A percentile compares a stretch with the other conserved stretches of the same genome.
Evolutionary conservation across 2,329 filamentous ascomycete species (phyloP).

Genomic region (Ascocoryne sarcoides): DNA sequence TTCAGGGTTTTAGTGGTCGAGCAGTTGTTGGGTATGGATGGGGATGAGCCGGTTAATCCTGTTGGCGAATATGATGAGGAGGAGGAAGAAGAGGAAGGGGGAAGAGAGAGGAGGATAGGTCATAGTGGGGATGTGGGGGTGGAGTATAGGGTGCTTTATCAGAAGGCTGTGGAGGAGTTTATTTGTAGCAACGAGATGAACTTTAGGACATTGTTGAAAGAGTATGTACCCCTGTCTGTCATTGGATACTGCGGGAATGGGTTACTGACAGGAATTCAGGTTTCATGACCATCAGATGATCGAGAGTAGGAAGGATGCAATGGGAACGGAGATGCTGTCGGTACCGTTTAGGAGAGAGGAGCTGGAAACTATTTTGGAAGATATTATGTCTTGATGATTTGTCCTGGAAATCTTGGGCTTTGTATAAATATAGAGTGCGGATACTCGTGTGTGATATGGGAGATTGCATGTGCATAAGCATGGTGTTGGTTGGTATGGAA

Average conservation of each 20-base stretch:
- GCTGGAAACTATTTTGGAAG: constrained; percentile 80
- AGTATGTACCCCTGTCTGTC: constrained; percentile 44
- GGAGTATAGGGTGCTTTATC: constrained; percentile 85
- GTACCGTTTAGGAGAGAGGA: constrained; percentile 84
- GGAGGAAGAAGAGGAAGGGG: constrained; percentile 33
- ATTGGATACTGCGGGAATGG: not conserved
- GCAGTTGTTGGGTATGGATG: constrained; percentile 63
- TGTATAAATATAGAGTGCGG: too few species aligned
- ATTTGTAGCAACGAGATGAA: constrained; percentile 95
- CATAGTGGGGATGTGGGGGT: constrained; percentile 42
- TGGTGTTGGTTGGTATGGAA: too few species aligned
- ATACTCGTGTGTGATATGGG: too few species aligned
- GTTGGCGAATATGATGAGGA: constrained; percentile 35
- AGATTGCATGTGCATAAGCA: too few species aligned
- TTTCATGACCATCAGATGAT: constrained; percentile 99
- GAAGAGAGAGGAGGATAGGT: not conserved
- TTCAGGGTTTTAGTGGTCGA: constrained; percentile 82
- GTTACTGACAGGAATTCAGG: constrained; percentile 36
- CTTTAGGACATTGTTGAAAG: constrained; percentile 87
- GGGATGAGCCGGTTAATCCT: constrained; percentile 42
- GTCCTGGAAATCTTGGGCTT: not conserved
- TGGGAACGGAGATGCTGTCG: constrained; percentile 77
- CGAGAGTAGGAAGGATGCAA: constrained; percentile 72
- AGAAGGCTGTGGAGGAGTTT: constrained; percentile 93
- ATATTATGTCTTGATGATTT: constrained; percentile 37